phyloP scores from a whole-genome alignment of 495 filamentous ascomycete species.

The Trichocladium antarcticum region DNA sequence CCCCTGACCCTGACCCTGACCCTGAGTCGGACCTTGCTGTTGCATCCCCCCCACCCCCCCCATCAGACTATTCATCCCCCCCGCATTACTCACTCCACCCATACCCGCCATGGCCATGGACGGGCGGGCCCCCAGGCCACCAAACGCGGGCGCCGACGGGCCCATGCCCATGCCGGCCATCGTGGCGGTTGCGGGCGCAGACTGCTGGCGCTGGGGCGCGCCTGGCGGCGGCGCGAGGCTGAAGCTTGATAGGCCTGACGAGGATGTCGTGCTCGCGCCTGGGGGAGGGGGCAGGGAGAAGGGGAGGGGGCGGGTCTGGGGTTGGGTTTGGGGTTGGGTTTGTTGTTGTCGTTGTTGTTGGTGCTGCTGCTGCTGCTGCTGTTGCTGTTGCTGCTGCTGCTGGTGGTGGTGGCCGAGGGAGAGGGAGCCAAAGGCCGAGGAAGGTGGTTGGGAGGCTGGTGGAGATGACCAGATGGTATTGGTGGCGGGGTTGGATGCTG shows the following conservation, averaged over 20 bases:
- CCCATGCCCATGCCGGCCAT: slow-evolving; percentile 11
- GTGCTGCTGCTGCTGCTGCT: slow-evolving; percentile 15
- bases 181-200: not conserved
- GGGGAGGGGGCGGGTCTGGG: slow-evolving; percentile 8
- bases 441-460: slow-evolving; percentile 14
- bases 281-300: slow-evolving; percentile 43
- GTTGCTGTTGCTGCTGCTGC: slow-evolving; percentile 18
- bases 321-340: slow-evolving; percentile 2
- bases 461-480: slow-evolving; percentile 31
- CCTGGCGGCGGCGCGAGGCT: slow-evolving; percentile 34
- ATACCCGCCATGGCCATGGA: slow-evolving; percentile 20
- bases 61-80: slow-evolving; percentile 15
- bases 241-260: slow-evolving; percentile 24
- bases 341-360: slow-evolving; percentile 16
- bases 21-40: slow-evolving; percentile 20
- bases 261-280: not conserved
- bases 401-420: slow-evolving; percentile 28
- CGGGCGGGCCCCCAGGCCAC: too few species aligned
- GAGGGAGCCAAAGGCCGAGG: slow-evolving; percentile 22
- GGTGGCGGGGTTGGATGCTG: slow-evolving; percentile 9
- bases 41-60: slow-evolving; percentile 1
- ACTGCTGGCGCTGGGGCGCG: not conserved
- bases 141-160: too few species aligned
- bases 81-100: slow-evolving; percentile 9
- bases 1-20: slow-evolving; percentile 23